These are phyloP conservation scores for Trametes polyzona DNA, from an alignment of 1,284 basidiomycete genomes.

Conservation along the genomic window DNA sequence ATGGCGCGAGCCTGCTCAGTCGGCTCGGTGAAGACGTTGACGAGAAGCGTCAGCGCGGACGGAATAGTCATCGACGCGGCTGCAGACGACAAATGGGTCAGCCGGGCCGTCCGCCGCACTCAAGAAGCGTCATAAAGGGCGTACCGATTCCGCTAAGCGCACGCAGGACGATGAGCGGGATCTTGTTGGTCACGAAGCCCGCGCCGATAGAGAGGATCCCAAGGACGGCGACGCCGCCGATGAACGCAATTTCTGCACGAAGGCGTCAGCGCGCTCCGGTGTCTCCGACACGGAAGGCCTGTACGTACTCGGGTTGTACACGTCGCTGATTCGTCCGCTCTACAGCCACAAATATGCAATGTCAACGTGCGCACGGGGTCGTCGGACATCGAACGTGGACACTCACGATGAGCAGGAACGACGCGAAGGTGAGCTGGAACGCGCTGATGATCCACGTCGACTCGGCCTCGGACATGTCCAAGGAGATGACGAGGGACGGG, in stretches of 20 bases:
- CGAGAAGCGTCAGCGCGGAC: conserved; percentile 50
- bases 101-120: too few relatives aligned
- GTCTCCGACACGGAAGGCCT: neutral
- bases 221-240: conserved; percentile 38
- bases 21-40: conserved; percentile 49
- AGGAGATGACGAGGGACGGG: conserved; percentile 35
- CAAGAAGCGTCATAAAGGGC: conserved; percentile 3
- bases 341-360: conserved; percentile 6
- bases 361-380: neutral
- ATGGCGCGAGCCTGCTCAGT: conserved; percentile 50
- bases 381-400: neutral
- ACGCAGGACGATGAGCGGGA: conserved; percentile 46
- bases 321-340: conserved; percentile 39
- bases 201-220: conserved; percentile 44
- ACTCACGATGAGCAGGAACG: conserved; percentile 38
- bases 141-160: conserved; percentile 47
- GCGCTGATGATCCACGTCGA: conserved; percentile 40
- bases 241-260: conserved; percentile 36
- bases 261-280: conserved; percentile 3
- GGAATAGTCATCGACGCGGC: conserved; percentile 51
- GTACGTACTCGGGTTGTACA: conserved; percentile 39
- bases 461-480: conserved; percentile 35
- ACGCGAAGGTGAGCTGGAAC: conserved; percentile 39
- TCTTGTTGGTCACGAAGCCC: conserved; percentile 46
- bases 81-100: conserved; percentile 17